A percentile compares a stretch with the other conserved stretches of the same genome.
These are phyloP conservation scores for Neonectria neomacrospora DNA, from an alignment of 2,329 filamentous ascomycete species.

Conservation along the genomic window DNA sequence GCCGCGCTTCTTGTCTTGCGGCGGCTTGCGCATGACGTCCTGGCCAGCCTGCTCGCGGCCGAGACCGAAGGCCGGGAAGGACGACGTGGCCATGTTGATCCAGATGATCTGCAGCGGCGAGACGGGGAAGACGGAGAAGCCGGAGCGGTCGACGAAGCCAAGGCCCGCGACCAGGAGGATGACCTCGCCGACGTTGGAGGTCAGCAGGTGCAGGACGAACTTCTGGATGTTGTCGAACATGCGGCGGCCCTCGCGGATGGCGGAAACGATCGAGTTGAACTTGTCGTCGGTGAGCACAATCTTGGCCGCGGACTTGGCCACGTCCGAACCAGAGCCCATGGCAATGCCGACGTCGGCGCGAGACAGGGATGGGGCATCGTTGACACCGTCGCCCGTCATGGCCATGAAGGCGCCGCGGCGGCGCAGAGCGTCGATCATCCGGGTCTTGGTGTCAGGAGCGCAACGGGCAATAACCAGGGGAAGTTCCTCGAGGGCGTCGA, in stretches of 20 bases:
- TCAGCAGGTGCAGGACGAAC: slow-evolving; percentile 82
- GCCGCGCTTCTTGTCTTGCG: slow-evolving; percentile 74
- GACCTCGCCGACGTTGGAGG: slow-evolving; percentile 86
- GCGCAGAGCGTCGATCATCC: slow-evolving; percentile 90
- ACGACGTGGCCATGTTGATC: slow-evolving; percentile 94
- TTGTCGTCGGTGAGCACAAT: slow-evolving; percentile 91
- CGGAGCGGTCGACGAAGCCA: slow-evolving; percentile 77
- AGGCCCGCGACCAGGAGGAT: slow-evolving; percentile 84
- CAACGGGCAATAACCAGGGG: slow-evolving; percentile 87
- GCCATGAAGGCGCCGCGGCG: slow-evolving; percentile 80
- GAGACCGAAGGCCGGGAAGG: slow-evolving; percentile 87
- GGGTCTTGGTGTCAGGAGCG: slow-evolving; percentile 86
- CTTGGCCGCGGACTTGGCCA: slow-evolving; percentile 83
- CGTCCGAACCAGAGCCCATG: slow-evolving; percentile 89
- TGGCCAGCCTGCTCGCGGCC: slow-evolving; percentile 80
- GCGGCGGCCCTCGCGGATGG: slow-evolving; percentile 83
- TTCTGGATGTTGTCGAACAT: slow-evolving; percentile 94
- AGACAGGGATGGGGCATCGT: slow-evolving; percentile 85
- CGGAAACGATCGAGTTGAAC: slow-evolving; percentile 86
- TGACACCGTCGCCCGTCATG: slow-evolving; percentile 91
- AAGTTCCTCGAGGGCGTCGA: slow-evolving; percentile 78
- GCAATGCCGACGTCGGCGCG: slow-evolving; percentile 87
- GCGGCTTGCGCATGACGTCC: slow-evolving; percentile 83
- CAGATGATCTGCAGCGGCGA: slow-evolving; percentile 89
- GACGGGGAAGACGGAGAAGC: slow-evolving; percentile 85